Percentiles rank a stretch among this genome's conserved stretches.
Evolutionary conservation across 306 rosid species (phyloP).

Genomic region (Quercus parvula): DNA sequence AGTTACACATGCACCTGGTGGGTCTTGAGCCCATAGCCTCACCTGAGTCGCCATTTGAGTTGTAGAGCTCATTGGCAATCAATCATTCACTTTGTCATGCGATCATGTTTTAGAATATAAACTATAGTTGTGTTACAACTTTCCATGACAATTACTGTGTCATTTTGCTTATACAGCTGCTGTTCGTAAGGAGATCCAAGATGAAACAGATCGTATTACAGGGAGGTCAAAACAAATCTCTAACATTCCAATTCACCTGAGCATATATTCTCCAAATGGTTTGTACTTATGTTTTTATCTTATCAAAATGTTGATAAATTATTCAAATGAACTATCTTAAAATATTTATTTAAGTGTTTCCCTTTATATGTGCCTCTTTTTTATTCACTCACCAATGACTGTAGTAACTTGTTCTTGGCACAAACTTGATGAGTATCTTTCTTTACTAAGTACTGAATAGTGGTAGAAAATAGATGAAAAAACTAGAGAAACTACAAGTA

Average conservation of each 20-base stretch:
- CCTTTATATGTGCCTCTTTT: neutral
- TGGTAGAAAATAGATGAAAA: neutral
- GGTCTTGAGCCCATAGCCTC: too few relatives aligned
- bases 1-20: too few relatives aligned
- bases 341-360: neutral
- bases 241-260: slow-evolving; percentile 88
- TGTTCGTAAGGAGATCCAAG: slow-evolving; percentile 90
- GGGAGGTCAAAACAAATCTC: slow-evolving; percentile 93
- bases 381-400: neutral
- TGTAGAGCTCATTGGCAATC: neutral
- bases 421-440: neutral
- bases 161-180: slow-evolving; percentile 55
- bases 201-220: slow-evolving; percentile 96
- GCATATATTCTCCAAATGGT: slow-evolving; percentile 99
- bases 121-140: neutral
- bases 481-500: neutral
- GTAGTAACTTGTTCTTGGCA: neutral
- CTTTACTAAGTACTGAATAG: neutral
- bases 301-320: neutral
- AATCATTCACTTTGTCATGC: neutral
- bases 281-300: slow-evolving; percentile 27
- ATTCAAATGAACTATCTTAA: neutral
- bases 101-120: neutral
- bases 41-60: too few relatives aligned
- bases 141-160: neutral